These are phyloP conservation scores for Mortierella hygrophila DNA, from an alignment of 192 early-diverging fungal species.

Conservation along the genomic window DNA sequence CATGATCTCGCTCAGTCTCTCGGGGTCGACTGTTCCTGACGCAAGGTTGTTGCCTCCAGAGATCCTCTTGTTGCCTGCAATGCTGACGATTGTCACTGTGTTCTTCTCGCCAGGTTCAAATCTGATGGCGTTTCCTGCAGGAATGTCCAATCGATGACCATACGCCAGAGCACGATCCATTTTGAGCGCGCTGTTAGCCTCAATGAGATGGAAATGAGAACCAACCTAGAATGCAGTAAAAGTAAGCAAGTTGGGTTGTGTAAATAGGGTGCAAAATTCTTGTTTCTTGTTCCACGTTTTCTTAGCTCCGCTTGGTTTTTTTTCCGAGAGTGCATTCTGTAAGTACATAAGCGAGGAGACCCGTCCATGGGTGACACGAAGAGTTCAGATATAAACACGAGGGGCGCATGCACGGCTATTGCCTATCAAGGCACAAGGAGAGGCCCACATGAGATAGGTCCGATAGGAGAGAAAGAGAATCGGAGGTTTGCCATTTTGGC, in stretches of 20 bases:
- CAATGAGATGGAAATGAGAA: slow-evolving; percentile 97
- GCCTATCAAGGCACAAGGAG: background rate
- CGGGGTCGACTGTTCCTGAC: slow-evolving; percentile 74
- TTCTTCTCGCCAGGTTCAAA: slow-evolving; percentile 97
- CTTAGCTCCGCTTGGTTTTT: no score
- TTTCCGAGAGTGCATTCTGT: background rate
- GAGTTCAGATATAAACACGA: background rate
- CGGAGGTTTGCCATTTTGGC: background rate
- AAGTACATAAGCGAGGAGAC: background rate
- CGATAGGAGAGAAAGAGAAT: background rate
- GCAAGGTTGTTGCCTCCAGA: slow-evolving; percentile 90
- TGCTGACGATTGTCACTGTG: slow-evolving; percentile 83
- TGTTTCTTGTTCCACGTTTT: background rate
- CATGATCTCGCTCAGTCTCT: slow-evolving; percentile 63
- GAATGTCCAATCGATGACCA: slow-evolving; percentile 91
- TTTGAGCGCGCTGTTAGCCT: slow-evolving; percentile 82
- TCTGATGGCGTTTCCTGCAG: slow-evolving; percentile 93
- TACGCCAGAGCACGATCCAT: slow-evolving; percentile 91
- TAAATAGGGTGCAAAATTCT: background rate
- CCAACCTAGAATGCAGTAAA: slow-evolving; percentile 74
- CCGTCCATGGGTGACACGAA: background rate
- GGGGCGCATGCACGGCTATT: background rate
- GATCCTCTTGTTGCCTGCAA: slow-evolving; percentile 85
- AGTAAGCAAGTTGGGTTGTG: background rate
- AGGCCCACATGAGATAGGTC: background rate